Evolutionary conservation across 2,329 filamentous ascomycete genomes (phyloP).

Genomic region (Aureobasidium zeae): DNA sequence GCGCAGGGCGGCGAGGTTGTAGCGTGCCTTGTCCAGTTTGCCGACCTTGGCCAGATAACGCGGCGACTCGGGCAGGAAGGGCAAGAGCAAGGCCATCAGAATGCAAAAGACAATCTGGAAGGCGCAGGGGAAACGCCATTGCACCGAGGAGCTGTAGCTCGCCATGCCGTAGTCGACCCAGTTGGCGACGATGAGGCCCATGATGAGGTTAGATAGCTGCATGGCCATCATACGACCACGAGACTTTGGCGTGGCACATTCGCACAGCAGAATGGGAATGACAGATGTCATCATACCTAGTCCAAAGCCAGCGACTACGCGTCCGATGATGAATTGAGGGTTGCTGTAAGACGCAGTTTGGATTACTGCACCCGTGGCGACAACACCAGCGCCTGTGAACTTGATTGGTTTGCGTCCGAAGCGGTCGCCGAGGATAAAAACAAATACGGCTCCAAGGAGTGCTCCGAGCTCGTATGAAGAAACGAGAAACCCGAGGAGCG

Average conservation of each 20-base stretch:
- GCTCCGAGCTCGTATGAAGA: slow-evolving; percentile 35
- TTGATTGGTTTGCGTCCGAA: slow-evolving; percentile 44
- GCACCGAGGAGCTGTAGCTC: slow-evolving; percentile 41
- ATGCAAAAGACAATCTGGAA: slow-evolving; percentile 45
- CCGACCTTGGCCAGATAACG: slow-evolving; percentile 37
- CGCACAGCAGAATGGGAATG: slow-evolving; percentile 44
- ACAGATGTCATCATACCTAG: slow-evolving; percentile 44
- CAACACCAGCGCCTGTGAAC: slow-evolving; percentile 38
- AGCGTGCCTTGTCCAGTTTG: slow-evolving; percentile 38
- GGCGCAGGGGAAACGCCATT: slow-evolving; percentile 46
- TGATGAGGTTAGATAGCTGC: slow-evolving; percentile 41
- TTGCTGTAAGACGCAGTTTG: slow-evolving; percentile 35
- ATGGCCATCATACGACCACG: slow-evolving; percentile 45
- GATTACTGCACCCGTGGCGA: slow-evolving; percentile 39
- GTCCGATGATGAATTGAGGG: slow-evolving; percentile 40
- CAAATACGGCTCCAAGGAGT: slow-evolving; percentile 41
- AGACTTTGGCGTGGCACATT: slow-evolving; percentile 42
- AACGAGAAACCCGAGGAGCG: slow-evolving; percentile 28
- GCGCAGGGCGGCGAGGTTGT: slow-evolving; percentile 39
- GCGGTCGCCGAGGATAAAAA: slow-evolving; percentile 42
- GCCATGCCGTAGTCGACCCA: slow-evolving; percentile 39
- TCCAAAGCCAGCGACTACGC: slow-evolving; percentile 40
- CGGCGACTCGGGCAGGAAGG: slow-evolving; percentile 38
- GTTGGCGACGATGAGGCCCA: slow-evolving; percentile 37
- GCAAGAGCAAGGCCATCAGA: slow-evolving; percentile 38